Evolutionary conservation across 2,329 filamentous ascomycete genomes (phyloP).

Genomic region (Verticillium klebahnii): DNA sequence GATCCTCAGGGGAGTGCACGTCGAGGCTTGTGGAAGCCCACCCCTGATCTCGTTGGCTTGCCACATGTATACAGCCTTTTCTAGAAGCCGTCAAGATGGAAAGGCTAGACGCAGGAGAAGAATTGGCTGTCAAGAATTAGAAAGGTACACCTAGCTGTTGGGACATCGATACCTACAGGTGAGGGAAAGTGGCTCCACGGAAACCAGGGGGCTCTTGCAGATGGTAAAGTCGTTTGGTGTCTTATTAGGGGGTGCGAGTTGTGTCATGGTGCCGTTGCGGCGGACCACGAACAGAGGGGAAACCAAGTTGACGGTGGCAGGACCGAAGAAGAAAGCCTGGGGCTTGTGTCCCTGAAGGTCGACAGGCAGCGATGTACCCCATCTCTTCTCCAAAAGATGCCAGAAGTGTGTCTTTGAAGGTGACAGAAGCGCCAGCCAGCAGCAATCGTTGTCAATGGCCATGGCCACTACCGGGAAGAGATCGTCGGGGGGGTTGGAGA

Average conservation of each 20-base stretch:
- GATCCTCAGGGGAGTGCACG: conserved; percentile 28
- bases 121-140: conserved; percentile 11
- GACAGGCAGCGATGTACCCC: conserved; percentile 50
- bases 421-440: conserved; percentile 63
- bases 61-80: conserved; percentile 45
- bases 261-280: conserved; percentile 58
- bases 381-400: conserved; percentile 52
- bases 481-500: conserved; percentile 34
- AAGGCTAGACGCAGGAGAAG: conserved; percentile 16
- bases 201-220: conserved; percentile 48
- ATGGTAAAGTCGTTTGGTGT: conserved; percentile 39
- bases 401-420: conserved; percentile 56
- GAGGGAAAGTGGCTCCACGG: conserved; percentile 36
- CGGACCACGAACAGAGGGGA: conserved; percentile 57
- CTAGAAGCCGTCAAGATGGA: conserved; percentile 45
- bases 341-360: conserved; percentile 55
- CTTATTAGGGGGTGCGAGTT: conserved; percentile 45
- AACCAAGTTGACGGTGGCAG: conserved; percentile 26
- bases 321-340: conserved; percentile 60
- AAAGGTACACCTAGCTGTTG: not conserved
- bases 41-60: conserved; percentile 26
- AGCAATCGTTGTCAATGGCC: conserved; percentile 59
- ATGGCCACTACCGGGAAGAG: conserved; percentile 58
- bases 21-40: conserved; percentile 49
- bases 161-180: not conserved